Percentiles rank a stretch among this genome's conserved stretches.
Conservation (phyloP, 192 early-diverging fungal genomes). For the Entomortierella beljakovae region DNA sequence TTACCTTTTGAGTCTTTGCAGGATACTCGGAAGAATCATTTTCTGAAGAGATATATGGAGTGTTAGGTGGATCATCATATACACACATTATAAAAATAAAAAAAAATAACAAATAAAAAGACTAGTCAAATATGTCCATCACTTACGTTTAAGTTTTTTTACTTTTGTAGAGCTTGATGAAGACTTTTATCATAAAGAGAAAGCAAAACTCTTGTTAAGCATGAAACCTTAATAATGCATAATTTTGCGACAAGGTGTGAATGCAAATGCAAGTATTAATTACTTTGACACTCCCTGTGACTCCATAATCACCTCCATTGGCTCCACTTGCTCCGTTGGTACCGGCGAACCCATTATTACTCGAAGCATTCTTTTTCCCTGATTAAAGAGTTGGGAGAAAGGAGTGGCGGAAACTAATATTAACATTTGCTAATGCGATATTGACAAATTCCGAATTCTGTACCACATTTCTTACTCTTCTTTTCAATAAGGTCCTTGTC, state of each 20-base stretch:
- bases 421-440: not conserved
- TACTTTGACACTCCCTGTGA: slow-evolving; percentile 20
- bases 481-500: slow-evolving; percentile 50
- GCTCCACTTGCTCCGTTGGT: slow-evolving; percentile 4
- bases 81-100: not conserved
- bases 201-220: not conserved
- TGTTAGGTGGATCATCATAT: not conserved
- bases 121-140: not conserved
- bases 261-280: not conserved
- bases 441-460: not conserved
- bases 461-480: slow-evolving; percentile 22
- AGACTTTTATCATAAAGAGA: slow-evolving; percentile 5
- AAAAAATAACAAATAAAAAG: too few species aligned
- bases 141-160: slow-evolving; percentile 45
- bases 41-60: not conserved
- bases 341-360: slow-evolving; percentile 7
- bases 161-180: slow-evolving; percentile 23
- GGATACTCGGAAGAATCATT: slow-evolving; percentile 21
- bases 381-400: too few species aligned
- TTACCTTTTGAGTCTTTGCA: slow-evolving; percentile 39
- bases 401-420: too few species aligned
- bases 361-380: slow-evolving; percentile 41
- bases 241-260: too few species aligned
- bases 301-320: slow-evolving; percentile 24
- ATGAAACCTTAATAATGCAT: not conserved